Percentiles rank a stretch among this genome's conserved stretches.
phyloP scores from a whole-genome alignment of 2,329 filamentous ascomycete genomes.

The Colletotrichum spinosum region DNA sequence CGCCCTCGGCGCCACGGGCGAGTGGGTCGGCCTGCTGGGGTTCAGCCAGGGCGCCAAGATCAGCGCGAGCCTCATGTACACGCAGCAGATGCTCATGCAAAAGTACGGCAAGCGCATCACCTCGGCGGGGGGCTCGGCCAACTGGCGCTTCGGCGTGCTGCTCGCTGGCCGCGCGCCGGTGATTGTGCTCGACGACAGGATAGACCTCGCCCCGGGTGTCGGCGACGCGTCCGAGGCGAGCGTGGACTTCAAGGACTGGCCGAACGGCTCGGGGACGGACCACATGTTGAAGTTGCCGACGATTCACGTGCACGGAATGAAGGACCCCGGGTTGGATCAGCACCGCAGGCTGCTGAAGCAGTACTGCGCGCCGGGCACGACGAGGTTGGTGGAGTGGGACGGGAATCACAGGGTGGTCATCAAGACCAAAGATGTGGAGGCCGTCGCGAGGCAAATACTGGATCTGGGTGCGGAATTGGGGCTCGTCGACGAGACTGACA shows the following conservation, averaged over 20 bases:
- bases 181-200: conserved; percentile 59
- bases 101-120: conserved; percentile 45
- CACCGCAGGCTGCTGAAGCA: conserved; percentile 67
- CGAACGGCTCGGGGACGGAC: conserved; percentile 52
- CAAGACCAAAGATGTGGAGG: conserved; percentile 72
- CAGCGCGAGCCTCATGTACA: conserved; percentile 67
- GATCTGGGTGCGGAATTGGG: conserved; percentile 56
- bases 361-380: conserved; percentile 68
- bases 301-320: conserved; percentile 75
- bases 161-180: conserved; percentile 72
- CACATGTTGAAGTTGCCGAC: conserved; percentile 68
- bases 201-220: conserved; percentile 41
- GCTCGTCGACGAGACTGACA: conserved; percentile 14
- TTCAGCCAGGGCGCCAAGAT: conserved; percentile 77
- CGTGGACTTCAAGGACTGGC: conserved; percentile 56
- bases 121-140: conserved; percentile 44
- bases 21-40: conserved; percentile 71
- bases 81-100: conserved; percentile 67
- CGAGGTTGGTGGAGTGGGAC: conserved; percentile 77
- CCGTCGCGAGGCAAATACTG: conserved; percentile 64
- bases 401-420: conserved; percentile 78
- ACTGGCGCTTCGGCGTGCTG: conserved; percentile 71
- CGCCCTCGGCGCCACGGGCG: conserved; percentile 60
- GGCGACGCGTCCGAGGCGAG: conserved; percentile 44
- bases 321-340: conserved; percentile 68